A percentile compares a stretch with the other conserved stretches of the same genome.
These are phyloP conservation scores for Podaxis sp. DNA, from an alignment of 768 basidiomycete genomes.

Conservation along the genomic window DNA sequence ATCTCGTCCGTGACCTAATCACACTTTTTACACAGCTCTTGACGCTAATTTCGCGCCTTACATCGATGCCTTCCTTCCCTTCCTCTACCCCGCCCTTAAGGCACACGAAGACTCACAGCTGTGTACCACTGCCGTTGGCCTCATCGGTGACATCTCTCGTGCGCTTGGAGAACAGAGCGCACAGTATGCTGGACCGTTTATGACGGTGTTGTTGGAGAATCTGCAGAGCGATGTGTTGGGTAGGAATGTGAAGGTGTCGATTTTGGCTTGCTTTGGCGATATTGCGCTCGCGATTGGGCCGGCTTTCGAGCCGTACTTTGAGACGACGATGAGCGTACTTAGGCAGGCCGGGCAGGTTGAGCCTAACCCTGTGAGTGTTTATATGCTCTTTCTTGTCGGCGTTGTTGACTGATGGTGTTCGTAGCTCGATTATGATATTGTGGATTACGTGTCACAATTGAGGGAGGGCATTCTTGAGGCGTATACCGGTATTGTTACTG, in stretches of 20 bases:
- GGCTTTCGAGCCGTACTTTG: constrained; percentile 84
- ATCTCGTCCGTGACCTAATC: background rate
- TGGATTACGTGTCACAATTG: constrained; percentile 88
- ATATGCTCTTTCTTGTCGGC: background rate
- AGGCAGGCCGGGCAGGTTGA: constrained; percentile 87
- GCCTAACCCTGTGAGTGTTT: constrained; percentile 73
- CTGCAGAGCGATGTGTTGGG: constrained; percentile 88
- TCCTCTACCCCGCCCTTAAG: constrained; percentile 84
- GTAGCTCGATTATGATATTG: constrained; percentile 81
- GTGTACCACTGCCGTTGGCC: constrained; percentile 92
- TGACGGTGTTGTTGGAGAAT: constrained; percentile 89
- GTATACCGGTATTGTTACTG: constrained; percentile 92
- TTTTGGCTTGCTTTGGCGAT: constrained; percentile 94
- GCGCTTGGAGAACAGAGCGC: constrained; percentile 83
- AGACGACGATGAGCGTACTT: constrained; percentile 88
- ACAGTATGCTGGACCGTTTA: constrained; percentile 84
- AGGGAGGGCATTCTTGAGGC: constrained; percentile 97
- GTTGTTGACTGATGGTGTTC: constrained; percentile 12
- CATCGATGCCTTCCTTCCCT: constrained; percentile 81
- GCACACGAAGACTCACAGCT: constrained; percentile 94
- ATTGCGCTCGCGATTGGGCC: constrained; percentile 90
- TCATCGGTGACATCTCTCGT: constrained; percentile 95
- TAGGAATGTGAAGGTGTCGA: constrained; percentile 95
- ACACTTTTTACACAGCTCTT: constrained; percentile 46
- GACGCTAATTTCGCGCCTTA: constrained; percentile 80